Percentiles rank a stretch among this genome's conserved stretches.
Evolutionary conservation across 305 asterid species (phyloP).

Genomic region (Solanum hybrid): DNA sequence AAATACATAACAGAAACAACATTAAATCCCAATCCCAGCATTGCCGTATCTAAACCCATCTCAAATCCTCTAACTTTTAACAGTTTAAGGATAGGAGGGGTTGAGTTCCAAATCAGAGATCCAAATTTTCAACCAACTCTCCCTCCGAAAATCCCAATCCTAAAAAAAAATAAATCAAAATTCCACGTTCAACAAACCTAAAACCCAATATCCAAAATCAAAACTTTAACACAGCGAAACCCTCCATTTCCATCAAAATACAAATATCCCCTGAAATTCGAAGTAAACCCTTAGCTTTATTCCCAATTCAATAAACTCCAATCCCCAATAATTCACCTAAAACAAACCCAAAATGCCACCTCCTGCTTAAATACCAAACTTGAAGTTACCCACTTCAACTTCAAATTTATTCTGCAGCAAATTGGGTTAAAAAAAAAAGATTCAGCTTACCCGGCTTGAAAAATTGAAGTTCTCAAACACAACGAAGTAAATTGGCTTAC

Average conservation of each 20-base stretch:
- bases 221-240: constrained; percentile 17
- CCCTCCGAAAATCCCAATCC: constrained; percentile 77
- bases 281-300: constrained; percentile 28
- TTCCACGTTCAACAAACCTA: constrained; percentile 14
- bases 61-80: constrained; percentile 25
- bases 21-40: constrained; percentile 34
- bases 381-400: constrained; percentile 60
- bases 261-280: constrained; percentile 38
- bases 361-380: constrained; percentile 43
- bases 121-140: constrained; percentile 58
- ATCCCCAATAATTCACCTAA: constrained; percentile 24
- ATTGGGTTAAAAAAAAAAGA: constrained; percentile 28
- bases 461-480: constrained; percentile 13
- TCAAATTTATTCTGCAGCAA: constrained; percentile 37
- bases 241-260: constrained; percentile 18
- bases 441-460: constrained; percentile 17
- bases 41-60: constrained; percentile 38
- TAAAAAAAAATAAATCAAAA: neutral
- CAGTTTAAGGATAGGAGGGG: constrained; percentile 18
- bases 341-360: constrained; percentile 46
- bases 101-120: constrained; percentile 46
- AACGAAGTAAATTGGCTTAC: constrained; percentile 16
- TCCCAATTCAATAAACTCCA: constrained; percentile 22
- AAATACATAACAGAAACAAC: constrained; percentile 33
- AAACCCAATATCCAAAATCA: constrained; percentile 20